phyloP scores from a whole-genome alignment of 768 basidiomycete genomes.

The Auriscalpium vulgare region DNA sequence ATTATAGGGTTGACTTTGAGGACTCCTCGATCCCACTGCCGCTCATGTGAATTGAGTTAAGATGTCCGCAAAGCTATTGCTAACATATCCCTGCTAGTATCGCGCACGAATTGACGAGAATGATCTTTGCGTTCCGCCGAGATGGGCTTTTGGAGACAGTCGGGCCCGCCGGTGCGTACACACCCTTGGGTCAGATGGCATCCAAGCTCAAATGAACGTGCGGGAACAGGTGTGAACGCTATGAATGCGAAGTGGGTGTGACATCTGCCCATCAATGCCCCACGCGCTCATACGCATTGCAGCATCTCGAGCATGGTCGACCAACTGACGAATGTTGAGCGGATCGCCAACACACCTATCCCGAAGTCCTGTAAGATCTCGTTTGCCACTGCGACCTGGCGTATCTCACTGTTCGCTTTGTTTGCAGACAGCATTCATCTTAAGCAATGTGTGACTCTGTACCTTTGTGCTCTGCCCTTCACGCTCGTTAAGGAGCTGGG shows the following conservation, averaged over 20 bases:
- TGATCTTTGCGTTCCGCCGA: conserved; percentile 65
- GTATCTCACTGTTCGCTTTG: neutral
- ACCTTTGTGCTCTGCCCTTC: conserved; percentile 86
- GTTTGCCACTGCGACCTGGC: conserved; percentile 3
- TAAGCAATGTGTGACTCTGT: conserved; percentile 91
- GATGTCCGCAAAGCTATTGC: neutral
- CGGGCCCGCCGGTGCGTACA: conserved; percentile 68
- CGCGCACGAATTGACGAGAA: conserved; percentile 68
- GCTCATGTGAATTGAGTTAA: conserved; percentile 44
- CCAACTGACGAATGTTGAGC: conserved; percentile 80
- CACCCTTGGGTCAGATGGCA: neutral
- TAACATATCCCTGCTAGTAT: conserved; percentile 37
- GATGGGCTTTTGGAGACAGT: conserved; percentile 83
- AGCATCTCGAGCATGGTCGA: conserved; percentile 80
- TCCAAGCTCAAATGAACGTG: neutral
- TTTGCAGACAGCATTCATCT: conserved; percentile 76
- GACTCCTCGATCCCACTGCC: conserved; percentile 59
- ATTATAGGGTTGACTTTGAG: conserved; percentile 53
- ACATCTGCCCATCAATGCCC: neutral
- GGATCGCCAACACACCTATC: conserved; percentile 84
- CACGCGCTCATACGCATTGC: neutral
- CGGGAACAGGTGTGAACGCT: conserved; percentile 61
- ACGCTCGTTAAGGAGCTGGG: conserved; percentile 77
- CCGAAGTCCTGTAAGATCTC: conserved; percentile 56
- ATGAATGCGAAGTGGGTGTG: conserved; percentile 54